Conservation (phyloP, 495 filamentous ascomycete genomes). For the Xanthoparmelia taractica region DNA sequence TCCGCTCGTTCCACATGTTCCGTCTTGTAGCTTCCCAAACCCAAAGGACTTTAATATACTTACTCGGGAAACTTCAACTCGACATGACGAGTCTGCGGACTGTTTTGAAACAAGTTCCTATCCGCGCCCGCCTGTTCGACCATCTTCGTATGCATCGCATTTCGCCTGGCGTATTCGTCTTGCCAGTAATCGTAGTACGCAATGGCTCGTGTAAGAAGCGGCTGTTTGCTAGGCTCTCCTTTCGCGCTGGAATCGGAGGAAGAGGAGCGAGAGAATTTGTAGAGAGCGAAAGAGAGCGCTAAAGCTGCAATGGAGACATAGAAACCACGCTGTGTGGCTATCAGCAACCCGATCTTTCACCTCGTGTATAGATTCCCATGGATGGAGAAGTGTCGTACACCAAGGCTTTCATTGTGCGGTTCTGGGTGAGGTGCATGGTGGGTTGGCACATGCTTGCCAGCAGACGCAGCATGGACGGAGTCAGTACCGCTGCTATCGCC, state of each 20-base stretch:
- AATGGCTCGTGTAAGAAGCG: conserved; percentile 52
- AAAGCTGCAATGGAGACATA: conserved; percentile 55
- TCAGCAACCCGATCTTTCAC: neutral
- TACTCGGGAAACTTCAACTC: conserved; percentile 64
- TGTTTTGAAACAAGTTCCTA: conserved; percentile 56
- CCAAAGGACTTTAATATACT: conserved; percentile 22
- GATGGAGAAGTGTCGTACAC: conserved; percentile 41
- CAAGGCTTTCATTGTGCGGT: conserved; percentile 55
- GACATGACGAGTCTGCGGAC: conserved; percentile 38
- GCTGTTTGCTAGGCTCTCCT: conserved; percentile 42
- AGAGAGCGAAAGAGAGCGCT: conserved; percentile 50
- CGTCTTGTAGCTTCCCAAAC: neutral
- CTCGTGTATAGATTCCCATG: conserved; percentile 21
- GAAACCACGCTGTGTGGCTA: conserved; percentile 49
- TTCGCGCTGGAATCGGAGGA: conserved; percentile 12
- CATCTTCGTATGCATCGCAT: conserved; percentile 53
- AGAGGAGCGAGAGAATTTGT: conserved; percentile 40
- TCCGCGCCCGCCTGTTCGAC: conserved; percentile 65
- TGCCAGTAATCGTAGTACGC: conserved; percentile 41
- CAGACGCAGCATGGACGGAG: conserved; percentile 18
- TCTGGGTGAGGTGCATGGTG: conserved; percentile 36
- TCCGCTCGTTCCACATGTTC: neutral
- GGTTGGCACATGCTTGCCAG: conserved; percentile 17
- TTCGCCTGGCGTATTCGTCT: conserved; percentile 50
- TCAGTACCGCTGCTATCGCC: conserved; percentile 17